These are phyloP conservation scores for Cucurbitaria berberidis DNA, from an alignment of 2,329 filamentous ascomycete species.

Conservation along the genomic window DNA sequence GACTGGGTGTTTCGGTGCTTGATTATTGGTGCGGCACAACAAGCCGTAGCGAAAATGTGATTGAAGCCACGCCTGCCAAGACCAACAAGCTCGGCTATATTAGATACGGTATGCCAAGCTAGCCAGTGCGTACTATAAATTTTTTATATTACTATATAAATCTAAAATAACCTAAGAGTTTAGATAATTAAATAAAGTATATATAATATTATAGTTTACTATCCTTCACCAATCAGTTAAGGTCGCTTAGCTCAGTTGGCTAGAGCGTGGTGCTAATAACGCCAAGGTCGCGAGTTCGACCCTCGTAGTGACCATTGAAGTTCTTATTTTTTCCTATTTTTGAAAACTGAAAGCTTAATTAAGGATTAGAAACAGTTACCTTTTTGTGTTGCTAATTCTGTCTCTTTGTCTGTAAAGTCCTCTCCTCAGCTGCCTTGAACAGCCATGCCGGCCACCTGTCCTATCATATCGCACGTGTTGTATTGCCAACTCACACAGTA, in stretches of 20 bases:
- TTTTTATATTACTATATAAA: not conserved
- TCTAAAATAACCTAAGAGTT: not conserved
- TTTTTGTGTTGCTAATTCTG: conserved; percentile 52
- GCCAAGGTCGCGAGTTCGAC: conserved; percentile 1
- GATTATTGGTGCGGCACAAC: not conserved
- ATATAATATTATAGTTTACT: not conserved
- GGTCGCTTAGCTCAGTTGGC: conserved; percentile 1
- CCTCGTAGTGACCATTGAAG: not conserved
- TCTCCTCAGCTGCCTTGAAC: conserved; percentile 55
- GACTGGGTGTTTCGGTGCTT: not conserved
- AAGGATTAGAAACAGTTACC: conserved; percentile 16
- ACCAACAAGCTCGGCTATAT: not conserved
- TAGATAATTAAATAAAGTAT: not conserved
- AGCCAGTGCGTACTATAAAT: not conserved
- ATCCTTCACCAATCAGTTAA: not conserved
- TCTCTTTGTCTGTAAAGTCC: conserved; percentile 55
- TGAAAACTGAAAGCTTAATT: not conserved
- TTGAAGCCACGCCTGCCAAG: not conserved
- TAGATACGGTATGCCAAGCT: not conserved
- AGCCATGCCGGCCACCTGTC: conserved; percentile 59
- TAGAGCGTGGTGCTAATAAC: conserved; percentile 1
- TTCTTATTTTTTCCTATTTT: not conserved
- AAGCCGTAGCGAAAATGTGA: not conserved
- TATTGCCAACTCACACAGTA: conserved; percentile 60
- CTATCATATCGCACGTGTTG: conserved; percentile 59